A percentile compares a stretch with the other conserved stretches of the same genome.
Evolutionary conservation across 192 early-diverging fungal species (phyloP).

Genomic region (Polychytrium aggregatum): DNA sequence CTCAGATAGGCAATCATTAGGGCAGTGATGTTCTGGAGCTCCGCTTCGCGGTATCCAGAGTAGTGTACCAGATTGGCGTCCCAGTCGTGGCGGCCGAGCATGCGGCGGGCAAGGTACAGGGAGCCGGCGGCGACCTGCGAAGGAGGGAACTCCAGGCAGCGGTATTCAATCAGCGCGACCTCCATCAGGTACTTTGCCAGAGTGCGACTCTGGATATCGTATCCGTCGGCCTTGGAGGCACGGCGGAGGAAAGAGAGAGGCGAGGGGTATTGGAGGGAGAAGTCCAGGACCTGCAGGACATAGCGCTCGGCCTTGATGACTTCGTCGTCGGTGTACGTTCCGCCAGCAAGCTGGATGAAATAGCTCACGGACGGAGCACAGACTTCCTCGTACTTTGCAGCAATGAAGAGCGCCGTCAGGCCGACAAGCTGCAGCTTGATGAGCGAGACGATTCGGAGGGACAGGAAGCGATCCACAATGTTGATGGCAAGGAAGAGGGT

Average conservation of each 20-base stretch:
- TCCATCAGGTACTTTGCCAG: slow-evolving; percentile 96
- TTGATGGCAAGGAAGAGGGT: slow-evolving; percentile 90
- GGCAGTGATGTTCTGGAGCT: slow-evolving; percentile 50
- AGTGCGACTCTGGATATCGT: slow-evolving; percentile 82
- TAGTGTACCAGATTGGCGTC: slow-evolving; percentile 63
- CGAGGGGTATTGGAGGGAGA: slow-evolving; percentile 76
- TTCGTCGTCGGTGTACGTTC: slow-evolving; percentile 63
- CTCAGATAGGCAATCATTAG: slow-evolving; percentile 64
- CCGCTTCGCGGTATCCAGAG: slow-evolving; percentile 64
- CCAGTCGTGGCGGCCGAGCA: slow-evolving; percentile 69
- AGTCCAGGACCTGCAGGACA: slow-evolving; percentile 76
- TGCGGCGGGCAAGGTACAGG: slow-evolving; percentile 68
- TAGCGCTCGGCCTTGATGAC: slow-evolving; percentile 86
- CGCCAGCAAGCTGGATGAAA: slow-evolving; percentile 79
- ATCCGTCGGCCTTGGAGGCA: slow-evolving; percentile 76
- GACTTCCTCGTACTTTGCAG: slow-evolving; percentile 93
- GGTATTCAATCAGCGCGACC: slow-evolving; percentile 76
- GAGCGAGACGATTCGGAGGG: slow-evolving; percentile 69
- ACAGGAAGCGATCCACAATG: slow-evolving; percentile 90
- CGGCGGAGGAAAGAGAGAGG: slow-evolving; percentile 90
- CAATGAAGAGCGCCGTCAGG: slow-evolving; percentile 77
- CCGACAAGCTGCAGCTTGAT: slow-evolving; percentile 91
- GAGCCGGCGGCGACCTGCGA: slow-evolving; percentile 69
- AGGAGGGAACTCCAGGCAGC: slow-evolving; percentile 57
- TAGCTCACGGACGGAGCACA: slow-evolving; percentile 68